phyloP scores from a whole-genome alignment of 1,139 yeast species.

The Saccharomyces pastorianus region DNA sequence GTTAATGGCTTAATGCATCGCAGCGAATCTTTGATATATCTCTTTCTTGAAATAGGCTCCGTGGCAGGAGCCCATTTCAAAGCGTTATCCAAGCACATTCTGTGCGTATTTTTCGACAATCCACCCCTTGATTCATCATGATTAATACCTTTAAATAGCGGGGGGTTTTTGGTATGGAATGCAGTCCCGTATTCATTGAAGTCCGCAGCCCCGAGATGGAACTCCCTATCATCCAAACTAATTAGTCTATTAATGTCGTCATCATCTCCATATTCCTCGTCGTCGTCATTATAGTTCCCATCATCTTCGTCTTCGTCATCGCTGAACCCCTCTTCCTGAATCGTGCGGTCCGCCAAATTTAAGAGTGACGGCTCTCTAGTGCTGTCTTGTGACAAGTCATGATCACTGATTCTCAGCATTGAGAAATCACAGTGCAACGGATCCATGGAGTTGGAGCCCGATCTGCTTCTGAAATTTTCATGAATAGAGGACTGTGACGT shows the following conservation, averaged over 20 bases:
- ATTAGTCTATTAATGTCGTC: neutral
- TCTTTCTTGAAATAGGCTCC: constrained; percentile 37
- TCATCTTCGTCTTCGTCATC: constrained; percentile 5
- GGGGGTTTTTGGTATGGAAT: too few relatives aligned
- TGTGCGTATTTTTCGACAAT: too few relatives aligned
- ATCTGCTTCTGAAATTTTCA: constrained; percentile 6
- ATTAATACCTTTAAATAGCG: too few relatives aligned
- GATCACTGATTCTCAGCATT: neutral
- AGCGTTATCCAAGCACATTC: constrained; percentile 3
- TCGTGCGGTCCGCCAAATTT: constrained; percentile 1
- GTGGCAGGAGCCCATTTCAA: constrained; percentile 45
- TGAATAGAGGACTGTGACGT: constrained; percentile 1
- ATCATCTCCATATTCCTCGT: neutral
- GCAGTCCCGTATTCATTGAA: neutral
- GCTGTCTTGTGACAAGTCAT: constrained; percentile 6
- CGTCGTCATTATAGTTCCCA: neutral
- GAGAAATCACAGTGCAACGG: constrained; percentile 10
- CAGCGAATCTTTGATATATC: constrained; percentile 44
- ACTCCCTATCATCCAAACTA: neutral
- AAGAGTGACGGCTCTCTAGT: constrained; percentile 3
- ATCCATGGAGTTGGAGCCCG: neutral
- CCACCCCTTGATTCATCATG: too few relatives aligned
- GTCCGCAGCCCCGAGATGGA: neutral
- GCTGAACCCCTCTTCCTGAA: neutral
- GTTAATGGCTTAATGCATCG: constrained; percentile 51